Base-by-base conservation (phyloP, 371 early-diverging fungal genomes). In the Mortierella sp. region DNA sequence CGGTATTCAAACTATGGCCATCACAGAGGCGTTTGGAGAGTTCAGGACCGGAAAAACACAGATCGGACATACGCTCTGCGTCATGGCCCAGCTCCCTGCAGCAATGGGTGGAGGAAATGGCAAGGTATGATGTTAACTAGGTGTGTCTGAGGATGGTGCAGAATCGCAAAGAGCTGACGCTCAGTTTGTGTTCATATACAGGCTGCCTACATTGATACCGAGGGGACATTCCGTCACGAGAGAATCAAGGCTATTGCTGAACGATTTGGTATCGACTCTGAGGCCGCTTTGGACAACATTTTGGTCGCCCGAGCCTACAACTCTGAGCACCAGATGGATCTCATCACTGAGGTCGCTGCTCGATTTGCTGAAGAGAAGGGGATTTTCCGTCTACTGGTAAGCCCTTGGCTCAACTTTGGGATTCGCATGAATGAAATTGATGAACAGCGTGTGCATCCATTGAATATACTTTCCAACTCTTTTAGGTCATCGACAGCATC, bases 1-100 rank as follows among this genome's bases (percentile, higher is more conserved):
- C 24, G 97, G 97, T 0, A 88, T 97, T 37, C 95, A 97, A 78
- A 90, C 94, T 6, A 95, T 95, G 93, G 91, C 94, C 12, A 94
- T 97, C 64, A 97, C 98, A 5, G 96, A 95, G 80, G 87, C 86
- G 0, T 94, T 94, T 88, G 95, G 95, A 43, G 94, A 92, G 74
- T 93, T 92, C 75, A 86, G 95, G 64, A 94, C 94, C 6, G 96
- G 95, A 2, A 95, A 95, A 75, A 95, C 95, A 3, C 95, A 95
- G 74, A 73, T 95, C 26, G 91, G 88, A 20, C 94, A 93, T 68
- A 96, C 96, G 0, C 72, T 96, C 10, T 94, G 94, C 70, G 93
- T 96, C 0, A 89, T 91, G 26, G 89, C 87, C n/a, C 96, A 96
- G 65, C 78, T 96, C 30, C 89, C 94, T 0, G 28, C 77, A 6